A percentile compares a stretch with the other conserved stretches of the same genome.
Evolutionary conservation across 2,329 filamentous ascomycete species (phyloP).

Genomic region (Daldinia eschscholtzii): DNA sequence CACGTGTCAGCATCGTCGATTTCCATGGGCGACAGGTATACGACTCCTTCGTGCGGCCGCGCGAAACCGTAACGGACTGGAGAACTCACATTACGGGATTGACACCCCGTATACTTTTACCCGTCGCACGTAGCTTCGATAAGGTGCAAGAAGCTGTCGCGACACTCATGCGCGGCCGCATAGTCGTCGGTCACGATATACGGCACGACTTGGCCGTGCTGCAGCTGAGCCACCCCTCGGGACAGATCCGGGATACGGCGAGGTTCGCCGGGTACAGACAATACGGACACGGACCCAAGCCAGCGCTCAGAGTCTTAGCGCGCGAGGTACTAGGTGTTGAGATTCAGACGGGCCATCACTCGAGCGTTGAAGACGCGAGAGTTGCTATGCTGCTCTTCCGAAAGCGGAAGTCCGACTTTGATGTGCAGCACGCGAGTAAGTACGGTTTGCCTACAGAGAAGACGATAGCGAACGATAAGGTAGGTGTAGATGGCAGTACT

Average conservation of each 20-base stretch:
- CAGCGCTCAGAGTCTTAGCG: slow-evolving; percentile 71
- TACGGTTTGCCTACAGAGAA: slow-evolving; percentile 61
- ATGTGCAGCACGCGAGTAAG: slow-evolving; percentile 79
- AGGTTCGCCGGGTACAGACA: slow-evolving; percentile 80
- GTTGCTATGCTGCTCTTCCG: slow-evolving; percentile 92
- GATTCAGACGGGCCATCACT: slow-evolving; percentile 74
- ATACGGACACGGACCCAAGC: slow-evolving; percentile 75
- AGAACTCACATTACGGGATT: slow-evolving; percentile 89
- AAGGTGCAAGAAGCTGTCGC: slow-evolving; percentile 81
- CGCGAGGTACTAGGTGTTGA: slow-evolving; percentile 69
- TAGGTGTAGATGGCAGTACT: slow-evolving; percentile 17
- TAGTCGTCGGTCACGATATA: slow-evolving; percentile 79
- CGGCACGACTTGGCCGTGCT: slow-evolving; percentile 79
- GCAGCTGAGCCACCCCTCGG: slow-evolving; percentile 80
- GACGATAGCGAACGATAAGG: slow-evolving; percentile 35
- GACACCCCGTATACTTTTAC: slow-evolving; percentile 65
- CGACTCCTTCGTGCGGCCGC: slow-evolving; percentile 89
- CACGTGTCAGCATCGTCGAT: slow-evolving; percentile 90
- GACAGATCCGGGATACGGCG: slow-evolving; percentile 87
- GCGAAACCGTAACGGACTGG: slow-evolving; percentile 87
- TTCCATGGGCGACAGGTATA: slow-evolving; percentile 94
- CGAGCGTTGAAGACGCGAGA: slow-evolving; percentile 82
- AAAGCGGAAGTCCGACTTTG: slow-evolving; percentile 85
- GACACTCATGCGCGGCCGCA: slow-evolving; percentile 70
- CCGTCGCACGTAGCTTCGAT: slow-evolving; percentile 73